phyloP scores from a whole-genome alignment of 2,329 filamentous ascomycete species.

The Didymella lethalis region DNA sequence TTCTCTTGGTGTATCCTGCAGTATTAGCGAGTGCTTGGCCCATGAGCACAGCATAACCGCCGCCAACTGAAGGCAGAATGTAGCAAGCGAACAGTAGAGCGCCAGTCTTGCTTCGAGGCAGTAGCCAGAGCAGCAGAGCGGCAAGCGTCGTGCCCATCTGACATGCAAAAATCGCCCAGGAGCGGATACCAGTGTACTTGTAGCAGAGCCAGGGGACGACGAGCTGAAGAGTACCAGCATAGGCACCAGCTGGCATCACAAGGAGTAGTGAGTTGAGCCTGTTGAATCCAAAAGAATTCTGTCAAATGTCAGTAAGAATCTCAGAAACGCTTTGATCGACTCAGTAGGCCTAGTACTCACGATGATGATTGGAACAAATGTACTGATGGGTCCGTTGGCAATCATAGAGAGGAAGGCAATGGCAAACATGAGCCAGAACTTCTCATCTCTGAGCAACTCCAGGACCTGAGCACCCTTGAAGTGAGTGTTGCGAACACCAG shows the following conservation, averaged over 20 bases:
- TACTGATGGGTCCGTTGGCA: conserved; percentile 32
- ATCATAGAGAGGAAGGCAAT: conserved; percentile 38
- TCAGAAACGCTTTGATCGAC: background rate
- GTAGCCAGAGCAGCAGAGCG: conserved; percentile 44
- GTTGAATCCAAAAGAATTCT: conserved; percentile 31
- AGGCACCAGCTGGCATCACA: conserved; percentile 31
- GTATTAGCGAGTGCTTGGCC: conserved; percentile 55
- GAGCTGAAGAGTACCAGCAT: conserved; percentile 30
- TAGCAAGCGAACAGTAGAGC: conserved; percentile 58
- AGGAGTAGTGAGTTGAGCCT: conserved; percentile 31
- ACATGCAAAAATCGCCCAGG: conserved; percentile 39
- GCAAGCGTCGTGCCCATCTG: conserved; percentile 52
- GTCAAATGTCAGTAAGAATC: background rate
- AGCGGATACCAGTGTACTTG: conserved; percentile 28
- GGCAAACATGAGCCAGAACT: conserved; percentile 58
- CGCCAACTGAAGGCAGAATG: conserved; percentile 56
- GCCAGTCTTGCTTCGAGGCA: conserved; percentile 45
- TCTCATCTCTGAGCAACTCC: conserved; percentile 62
- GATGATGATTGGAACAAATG: conserved; percentile 35
- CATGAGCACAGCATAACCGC: conserved; percentile 60
- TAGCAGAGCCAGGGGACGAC: conserved; percentile 30
- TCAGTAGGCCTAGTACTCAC: background rate
- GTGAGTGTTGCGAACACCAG: conserved; percentile 72
- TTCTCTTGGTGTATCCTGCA: conserved; percentile 56
- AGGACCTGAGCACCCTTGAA: conserved; percentile 71